Evolutionary conservation across 2,329 filamentous ascomycete species (phyloP).

Genomic region (Colletotrichum orbiculare): DNA sequence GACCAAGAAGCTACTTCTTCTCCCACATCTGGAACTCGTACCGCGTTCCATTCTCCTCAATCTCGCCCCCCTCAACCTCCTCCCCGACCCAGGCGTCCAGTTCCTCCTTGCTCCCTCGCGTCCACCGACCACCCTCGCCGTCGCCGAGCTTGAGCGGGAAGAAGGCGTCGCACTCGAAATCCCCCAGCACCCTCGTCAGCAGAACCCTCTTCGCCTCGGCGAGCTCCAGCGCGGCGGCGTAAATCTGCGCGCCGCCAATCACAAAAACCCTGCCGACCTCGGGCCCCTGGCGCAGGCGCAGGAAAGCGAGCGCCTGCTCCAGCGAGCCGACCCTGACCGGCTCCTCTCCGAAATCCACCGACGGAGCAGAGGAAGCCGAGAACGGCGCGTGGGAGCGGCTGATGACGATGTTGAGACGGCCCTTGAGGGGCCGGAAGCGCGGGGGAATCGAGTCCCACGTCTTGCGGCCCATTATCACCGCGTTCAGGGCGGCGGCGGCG

Average conservation of each 20-base stretch:
- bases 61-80: constrained; percentile 63
- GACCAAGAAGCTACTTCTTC: constrained; percentile 46
- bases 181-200: constrained; percentile 73
- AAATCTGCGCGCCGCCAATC: constrained; percentile 91
- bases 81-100: constrained; percentile 76
- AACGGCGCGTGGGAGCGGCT: constrained; percentile 60
- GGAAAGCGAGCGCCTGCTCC: constrained; percentile 64
- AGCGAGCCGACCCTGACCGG: constrained; percentile 69
- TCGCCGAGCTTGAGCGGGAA: constrained; percentile 71
- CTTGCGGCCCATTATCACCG: constrained; percentile 96
- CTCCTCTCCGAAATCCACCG: constrained; percentile 48
- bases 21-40: constrained; percentile 84
- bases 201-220: constrained; percentile 71
- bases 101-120: constrained; percentile 52
- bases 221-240: constrained; percentile 74
- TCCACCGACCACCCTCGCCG: constrained; percentile 35
- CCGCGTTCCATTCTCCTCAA: constrained; percentile 71
- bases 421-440: constrained; percentile 81
- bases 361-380: constrained; percentile 27
- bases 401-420: constrained; percentile 85
- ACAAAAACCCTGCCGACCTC: constrained; percentile 76
- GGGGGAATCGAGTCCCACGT: constrained; percentile 93
- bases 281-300: constrained; percentile 45
- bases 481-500: constrained; percentile 63
- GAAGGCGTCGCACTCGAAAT: constrained; percentile 81